Evolutionary conservation across 2,329 filamentous ascomycete genomes (phyloP), one percentile per base, ranked within the genome.

Genomic region (Trematosphaeria pertusa): DNA sequence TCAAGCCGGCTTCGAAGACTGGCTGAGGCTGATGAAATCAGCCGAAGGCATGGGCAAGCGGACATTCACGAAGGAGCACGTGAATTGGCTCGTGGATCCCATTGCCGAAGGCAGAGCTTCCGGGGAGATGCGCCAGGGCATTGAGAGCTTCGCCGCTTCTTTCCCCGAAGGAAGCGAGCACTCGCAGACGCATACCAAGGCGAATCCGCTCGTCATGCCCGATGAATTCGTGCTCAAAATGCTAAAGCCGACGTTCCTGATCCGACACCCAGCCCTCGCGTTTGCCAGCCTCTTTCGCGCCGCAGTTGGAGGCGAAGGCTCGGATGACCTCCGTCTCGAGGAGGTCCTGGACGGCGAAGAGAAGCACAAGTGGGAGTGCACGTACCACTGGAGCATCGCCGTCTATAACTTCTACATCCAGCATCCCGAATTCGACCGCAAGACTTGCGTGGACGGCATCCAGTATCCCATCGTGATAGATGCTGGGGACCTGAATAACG

Each of bases 21-120:
- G 50, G 28, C 18, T 34, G 11, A 3, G n/a, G 0, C 55, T 48
- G 17, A 19, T 56, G 3, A 12, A 18, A 9, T 17, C 44, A 7
- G 54, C 48, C 1, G 32, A 50, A n/a, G 4, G 14, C 3, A 10
- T 40, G 14, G 44, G 45, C 0, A 59, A 57, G 22, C 41, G 41
- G 2, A 52, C 49, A 1, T 59, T 45, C 15, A 32, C 61, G 12
- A 64, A 62, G 34, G 54, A 58, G 33, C 60, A 63, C 31, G 18
- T 60, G 1, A 51, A 57, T 17, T 61, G 56, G 52, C 50, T 52
- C 22, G 9, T 63, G 0, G 24, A 46, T 8, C 52, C 59, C 0
- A 22, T 46, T 2, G 21, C 37, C 1, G 58, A 64, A 20, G 39
- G n/a, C n/a, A n/a, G n/a, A n/a, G n/a, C n/a, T n/a, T n/a, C n/a